Base-by-base conservation (phyloP, 495 filamentous ascomycete species). In the Xylaria scruposa region DNA sequence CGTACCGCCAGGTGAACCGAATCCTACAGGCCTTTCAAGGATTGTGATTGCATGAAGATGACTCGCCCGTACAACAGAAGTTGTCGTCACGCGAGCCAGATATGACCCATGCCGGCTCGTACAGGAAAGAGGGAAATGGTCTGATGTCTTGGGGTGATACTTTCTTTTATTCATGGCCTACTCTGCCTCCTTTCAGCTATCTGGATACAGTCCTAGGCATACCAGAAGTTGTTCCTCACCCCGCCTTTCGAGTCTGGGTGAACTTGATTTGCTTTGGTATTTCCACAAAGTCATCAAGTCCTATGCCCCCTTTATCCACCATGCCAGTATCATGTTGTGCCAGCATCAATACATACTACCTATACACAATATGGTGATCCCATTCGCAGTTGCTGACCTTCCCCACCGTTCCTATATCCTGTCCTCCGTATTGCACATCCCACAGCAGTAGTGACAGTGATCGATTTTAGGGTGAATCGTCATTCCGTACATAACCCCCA, bases 141-240 rank as follows among this genome's bases (percentile, higher is more conserved):
- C 58, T 60, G 58, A 36, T 60, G 58, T 60, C 58, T 60, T 60
- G 29, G 58, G 12, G 33, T 38, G 58, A 60, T 60, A 38, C 58
- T 21, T 21, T 60, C 31, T 36, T 63, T 46, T 10, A 33, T 63
- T 44, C 58, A 13, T 17, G 10, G 3, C 10, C 17, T 24, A 10
- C 53, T 7, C 26, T 17, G 5, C 26, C 56, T 59, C 26, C 36
- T 63, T 24, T 42, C 13, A 63, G 36, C 60, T 46, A 36, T 63
- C 60, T 63, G 38, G 31, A 38, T 60, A 9, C 4, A 21, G 21
- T 60, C 19, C 13, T 19, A 3, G 29, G 54, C n/a, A n/a, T 29
- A 59, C 54, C 13, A n/a, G 24, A 15, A 19, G 8, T 36, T 36
- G 29, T 59, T 36, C n/a, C 36, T 42, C 59, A 15, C 36, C 21